Conservation (phyloP, 2,329 filamentous ascomycete genomes). For the Tolypocladium ophioglossoides region DNA sequence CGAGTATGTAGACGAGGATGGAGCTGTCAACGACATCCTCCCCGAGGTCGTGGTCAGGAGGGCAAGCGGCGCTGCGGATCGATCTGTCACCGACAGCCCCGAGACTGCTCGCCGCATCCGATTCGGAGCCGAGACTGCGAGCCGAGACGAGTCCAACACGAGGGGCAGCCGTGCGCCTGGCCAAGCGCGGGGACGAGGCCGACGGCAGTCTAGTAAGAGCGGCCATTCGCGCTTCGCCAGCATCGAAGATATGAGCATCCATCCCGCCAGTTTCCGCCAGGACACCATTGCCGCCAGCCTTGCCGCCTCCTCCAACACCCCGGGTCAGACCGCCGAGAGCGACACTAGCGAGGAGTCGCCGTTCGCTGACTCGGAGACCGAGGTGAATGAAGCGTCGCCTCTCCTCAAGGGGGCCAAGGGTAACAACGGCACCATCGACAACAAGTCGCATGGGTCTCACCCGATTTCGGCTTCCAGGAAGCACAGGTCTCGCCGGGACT, state of each 20-base stretch:
- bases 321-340: conserved; percentile 43
- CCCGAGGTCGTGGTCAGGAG: conserved; percentile 51
- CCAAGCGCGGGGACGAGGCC: conserved; percentile 28
- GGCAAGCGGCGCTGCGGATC: conserved; percentile 19
- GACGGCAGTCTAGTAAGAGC: conserved; percentile 34
- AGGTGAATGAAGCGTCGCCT: conserved; percentile 33
- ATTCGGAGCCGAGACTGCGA: conserved; percentile 21
- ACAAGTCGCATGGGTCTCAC: conserved; percentile 12
- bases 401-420: conserved; percentile 30
- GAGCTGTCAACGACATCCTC: conserved; percentile 49
- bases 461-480: conserved; percentile 9
- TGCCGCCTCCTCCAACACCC: conserved; percentile 31
- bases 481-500: conserved; percentile 30
- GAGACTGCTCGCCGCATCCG: conserved; percentile 28
- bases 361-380: conserved; percentile 28
- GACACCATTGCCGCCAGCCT: conserved; percentile 82
- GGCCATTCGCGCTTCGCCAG: conserved; percentile 51
- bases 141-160: conserved; percentile 15
- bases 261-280: conserved; percentile 83
- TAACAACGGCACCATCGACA: conserved; percentile 18
- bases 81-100: conserved; percentile 17
- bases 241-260: conserved; percentile 68
- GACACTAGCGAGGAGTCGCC: conserved; percentile 38
- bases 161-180: conserved; percentile 18
- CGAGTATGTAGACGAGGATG: conserved; percentile 43